A percentile compares a stretch with the other conserved stretches of the same genome.
Conservation (phyloP, 306 rosid species). For the Lathyrus oleraceus region DNA sequence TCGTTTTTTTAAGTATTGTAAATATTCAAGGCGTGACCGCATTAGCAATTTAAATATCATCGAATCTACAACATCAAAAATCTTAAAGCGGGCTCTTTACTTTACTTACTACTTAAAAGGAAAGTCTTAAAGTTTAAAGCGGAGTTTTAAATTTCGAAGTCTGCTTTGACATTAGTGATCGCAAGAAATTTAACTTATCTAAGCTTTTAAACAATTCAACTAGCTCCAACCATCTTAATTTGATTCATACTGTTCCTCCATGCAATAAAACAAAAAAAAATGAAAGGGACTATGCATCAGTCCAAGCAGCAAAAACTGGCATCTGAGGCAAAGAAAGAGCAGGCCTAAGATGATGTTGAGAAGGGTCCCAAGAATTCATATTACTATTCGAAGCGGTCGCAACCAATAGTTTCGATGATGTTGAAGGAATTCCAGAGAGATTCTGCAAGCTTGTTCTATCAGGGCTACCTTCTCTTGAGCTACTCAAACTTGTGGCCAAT, state of each 20-base stretch:
- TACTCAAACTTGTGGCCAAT: constrained; percentile 67
- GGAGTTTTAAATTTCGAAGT: neutral
- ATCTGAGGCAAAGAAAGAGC: constrained; percentile 60
- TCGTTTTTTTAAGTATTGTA: too few species aligned
- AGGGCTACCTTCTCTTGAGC: constrained; percentile 77
- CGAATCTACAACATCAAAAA: neutral
- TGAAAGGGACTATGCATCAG: constrained; percentile 45
- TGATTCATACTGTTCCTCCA: constrained; percentile 32
- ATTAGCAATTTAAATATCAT: neutral
- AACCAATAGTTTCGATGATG: constrained; percentile 49
- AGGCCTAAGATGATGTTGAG: constrained; percentile 53
- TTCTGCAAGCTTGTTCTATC: constrained; percentile 55
- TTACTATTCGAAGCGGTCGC: constrained; percentile 43
- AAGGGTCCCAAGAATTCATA: constrained; percentile 62
- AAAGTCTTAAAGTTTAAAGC: constrained; percentile 9
- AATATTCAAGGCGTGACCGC: neutral
- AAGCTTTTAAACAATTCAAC: constrained; percentile 26
- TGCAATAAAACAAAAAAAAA: neutral
- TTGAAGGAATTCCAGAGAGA: constrained; percentile 54
- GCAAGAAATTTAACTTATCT: neutral
- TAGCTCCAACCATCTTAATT: constrained; percentile 33
- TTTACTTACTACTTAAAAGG: constrained; percentile 23
- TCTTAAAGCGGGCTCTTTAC: too few species aligned
- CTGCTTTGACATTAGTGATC: neutral
- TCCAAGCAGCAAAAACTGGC: constrained; percentile 84